Evolutionary conservation across 2,329 filamentous ascomycete species (phyloP).

Genomic region (Fusarium chaquense): DNA sequence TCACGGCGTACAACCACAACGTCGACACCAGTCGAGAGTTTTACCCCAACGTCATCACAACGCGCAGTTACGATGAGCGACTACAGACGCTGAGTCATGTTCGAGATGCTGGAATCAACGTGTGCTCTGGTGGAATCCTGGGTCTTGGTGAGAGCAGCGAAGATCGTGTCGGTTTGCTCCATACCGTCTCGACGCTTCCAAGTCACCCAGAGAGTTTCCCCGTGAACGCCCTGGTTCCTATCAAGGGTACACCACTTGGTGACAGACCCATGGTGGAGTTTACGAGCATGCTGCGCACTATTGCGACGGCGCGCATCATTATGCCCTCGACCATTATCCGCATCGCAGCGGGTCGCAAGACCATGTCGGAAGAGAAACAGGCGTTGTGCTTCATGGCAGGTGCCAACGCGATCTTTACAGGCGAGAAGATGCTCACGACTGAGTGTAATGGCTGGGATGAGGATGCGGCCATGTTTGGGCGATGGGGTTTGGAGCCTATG

Average conservation of each 20-base stretch:
- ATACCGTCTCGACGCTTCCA: constrained; percentile 85
- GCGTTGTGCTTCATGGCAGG: constrained; percentile 90
- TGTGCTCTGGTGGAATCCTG: constrained; percentile 90
- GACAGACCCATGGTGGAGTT: constrained; percentile 80
- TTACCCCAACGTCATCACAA: constrained; percentile 88
- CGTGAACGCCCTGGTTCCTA: constrained; percentile 90
- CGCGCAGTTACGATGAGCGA: constrained; percentile 87
- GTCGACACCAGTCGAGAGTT: constrained; percentile 91
- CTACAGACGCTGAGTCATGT: constrained; percentile 83
- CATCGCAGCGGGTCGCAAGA: constrained; percentile 85
- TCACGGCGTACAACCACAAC: constrained; percentile 96
- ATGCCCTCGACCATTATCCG: constrained; percentile 90
- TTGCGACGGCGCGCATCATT: constrained; percentile 84
- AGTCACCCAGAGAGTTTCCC: constrained; percentile 90
- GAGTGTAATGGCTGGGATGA: constrained; percentile 93
- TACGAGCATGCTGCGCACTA: constrained; percentile 81
- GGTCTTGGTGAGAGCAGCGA: constrained; percentile 82
- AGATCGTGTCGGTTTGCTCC: constrained; percentile 84
- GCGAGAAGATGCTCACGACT: constrained; percentile 95
- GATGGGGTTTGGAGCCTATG: constrained; percentile 88
- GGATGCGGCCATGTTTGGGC: constrained; percentile 84
- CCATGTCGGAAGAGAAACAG: constrained; percentile 89
- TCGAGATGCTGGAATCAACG: constrained; percentile 86
- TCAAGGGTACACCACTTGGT: constrained; percentile 88
- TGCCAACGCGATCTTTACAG: constrained; percentile 94